Percentiles rank a stretch among this genome's conserved stretches.
phyloP scores from a whole-genome alignment of 805 yeast genomes.

The Metschnikowia similis region DNA sequence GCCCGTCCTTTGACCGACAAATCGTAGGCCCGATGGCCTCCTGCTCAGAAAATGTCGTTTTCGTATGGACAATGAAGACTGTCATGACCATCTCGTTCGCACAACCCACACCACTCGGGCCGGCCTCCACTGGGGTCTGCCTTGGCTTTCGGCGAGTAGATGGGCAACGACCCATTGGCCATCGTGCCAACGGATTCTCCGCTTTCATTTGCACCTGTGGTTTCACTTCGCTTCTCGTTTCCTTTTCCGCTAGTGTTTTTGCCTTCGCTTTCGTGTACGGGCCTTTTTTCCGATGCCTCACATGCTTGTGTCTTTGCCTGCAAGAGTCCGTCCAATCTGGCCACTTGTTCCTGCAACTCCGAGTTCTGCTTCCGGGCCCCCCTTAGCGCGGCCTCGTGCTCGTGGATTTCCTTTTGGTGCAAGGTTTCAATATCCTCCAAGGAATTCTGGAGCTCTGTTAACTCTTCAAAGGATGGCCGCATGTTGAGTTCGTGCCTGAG shows the following conservation, averaged over 20 bases:
- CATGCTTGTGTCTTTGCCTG: background rate
- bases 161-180: constrained; percentile 27
- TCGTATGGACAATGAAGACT: constrained; percentile 87
- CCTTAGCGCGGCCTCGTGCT: constrained; percentile 24
- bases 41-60: constrained; percentile 44
- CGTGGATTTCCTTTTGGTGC: constrained; percentile 31
- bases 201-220: background rate
- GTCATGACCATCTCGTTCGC: constrained; percentile 87
- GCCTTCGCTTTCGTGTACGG: too few species aligned
- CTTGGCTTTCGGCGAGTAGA: constrained; percentile 45
- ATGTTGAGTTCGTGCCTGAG: constrained; percentile 29
- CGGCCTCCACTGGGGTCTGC: constrained; percentile 73
- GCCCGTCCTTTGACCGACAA: constrained; percentile 18
- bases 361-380: constrained; percentile 19
- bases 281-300: background rate
- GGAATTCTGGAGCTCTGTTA: constrained; percentile 40
- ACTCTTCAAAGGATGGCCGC: constrained; percentile 41
- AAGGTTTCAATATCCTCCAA: constrained; percentile 40
- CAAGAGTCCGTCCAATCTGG: background rate
- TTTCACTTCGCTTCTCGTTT: background rate
- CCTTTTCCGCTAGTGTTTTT: background rate
- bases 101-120: constrained; percentile 83
- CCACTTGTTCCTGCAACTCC: constrained; percentile 18
- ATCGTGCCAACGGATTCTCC: background rate
- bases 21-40: background rate